Conservation (phyloP, 805 yeast species). For the Metschnikowia cubensis region DNA sequence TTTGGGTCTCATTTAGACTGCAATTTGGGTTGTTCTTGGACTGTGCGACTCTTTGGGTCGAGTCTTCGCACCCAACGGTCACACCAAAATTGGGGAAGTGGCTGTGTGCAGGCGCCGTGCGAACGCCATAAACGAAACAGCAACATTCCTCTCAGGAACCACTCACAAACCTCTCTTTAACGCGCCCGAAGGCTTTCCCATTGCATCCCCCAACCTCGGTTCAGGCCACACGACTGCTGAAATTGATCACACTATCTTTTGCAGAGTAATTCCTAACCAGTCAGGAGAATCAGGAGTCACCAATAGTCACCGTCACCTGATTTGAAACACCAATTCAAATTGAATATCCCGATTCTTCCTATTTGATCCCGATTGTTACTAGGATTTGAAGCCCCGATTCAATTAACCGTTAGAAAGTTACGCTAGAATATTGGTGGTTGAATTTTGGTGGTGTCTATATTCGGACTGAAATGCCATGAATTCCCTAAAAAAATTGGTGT, state of each 20-base stretch:
- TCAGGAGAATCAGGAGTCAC: no score
- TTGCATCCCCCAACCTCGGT: neutral
- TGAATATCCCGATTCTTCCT: no score
- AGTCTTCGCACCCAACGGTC: conserved; percentile 5
- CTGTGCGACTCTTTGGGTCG: neutral
- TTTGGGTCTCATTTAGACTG: neutral
- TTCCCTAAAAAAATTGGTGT: conserved; percentile 17
- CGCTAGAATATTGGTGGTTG: no score
- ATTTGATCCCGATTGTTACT: no score
- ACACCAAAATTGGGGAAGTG: conserved; percentile 2
- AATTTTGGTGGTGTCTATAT: neutral
- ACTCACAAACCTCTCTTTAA: neutral
- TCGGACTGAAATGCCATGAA: conserved; percentile 15
- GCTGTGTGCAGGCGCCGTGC: conserved; percentile 1
- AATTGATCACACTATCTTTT: no score
- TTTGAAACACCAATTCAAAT: no score
- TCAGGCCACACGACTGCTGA: no score
- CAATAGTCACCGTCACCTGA: no score
- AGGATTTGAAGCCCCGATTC: no score
- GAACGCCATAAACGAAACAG: conserved; percentile 4
- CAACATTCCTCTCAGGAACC: neutral
- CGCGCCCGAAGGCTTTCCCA: neutral
- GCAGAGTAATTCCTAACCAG: no score
- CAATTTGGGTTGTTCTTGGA: neutral
- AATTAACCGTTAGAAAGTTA: no score